Conservation (phyloP, 2,329 filamentous ascomycete species). For the Alternaria tenuissima region DNA sequence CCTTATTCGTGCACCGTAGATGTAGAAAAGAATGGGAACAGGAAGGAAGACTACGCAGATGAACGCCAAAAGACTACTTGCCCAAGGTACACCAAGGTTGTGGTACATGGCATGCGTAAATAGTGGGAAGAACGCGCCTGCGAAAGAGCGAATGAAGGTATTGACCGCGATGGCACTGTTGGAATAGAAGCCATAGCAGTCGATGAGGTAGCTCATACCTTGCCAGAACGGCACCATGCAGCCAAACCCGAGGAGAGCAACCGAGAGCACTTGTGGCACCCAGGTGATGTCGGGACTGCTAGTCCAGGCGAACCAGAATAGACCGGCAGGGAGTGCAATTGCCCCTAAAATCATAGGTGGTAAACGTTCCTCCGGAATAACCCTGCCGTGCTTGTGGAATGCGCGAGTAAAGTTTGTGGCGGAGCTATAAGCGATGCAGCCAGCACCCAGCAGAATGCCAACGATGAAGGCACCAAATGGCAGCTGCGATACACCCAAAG, state of each 20-base stretch:
- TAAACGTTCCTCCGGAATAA: slow-evolving; percentile 67
- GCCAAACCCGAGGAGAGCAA: slow-evolving; percentile 72
- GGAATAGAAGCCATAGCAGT: slow-evolving; percentile 61
- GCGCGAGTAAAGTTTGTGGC: slow-evolving; percentile 45
- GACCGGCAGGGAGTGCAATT: slow-evolving; percentile 63
- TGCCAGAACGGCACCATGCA: slow-evolving; percentile 83
- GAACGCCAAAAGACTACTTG: slow-evolving; percentile 44
- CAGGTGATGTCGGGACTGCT: slow-evolving; percentile 59
- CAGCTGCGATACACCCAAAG: slow-evolving; percentile 64
- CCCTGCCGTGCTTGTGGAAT: slow-evolving; percentile 51
- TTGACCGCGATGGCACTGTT: slow-evolving; percentile 60
- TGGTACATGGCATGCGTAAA: slow-evolving; percentile 59
- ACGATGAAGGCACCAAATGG: slow-evolving; percentile 72
- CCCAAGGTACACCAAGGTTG: slow-evolving; percentile 47
- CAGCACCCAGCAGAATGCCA: slow-evolving; percentile 64
- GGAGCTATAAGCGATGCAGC: slow-evolving; percentile 42
- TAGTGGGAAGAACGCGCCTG: slow-evolving; percentile 61
- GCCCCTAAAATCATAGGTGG: slow-evolving; percentile 72
- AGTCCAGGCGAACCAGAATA: slow-evolving; percentile 71
- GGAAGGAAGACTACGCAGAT: slow-evolving; percentile 44
- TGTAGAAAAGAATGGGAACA: slow-evolving; percentile 48
- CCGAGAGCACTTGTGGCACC: slow-evolving; percentile 65
- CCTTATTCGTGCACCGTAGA: slow-evolving; percentile 46
- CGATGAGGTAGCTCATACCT: slow-evolving; percentile 82
- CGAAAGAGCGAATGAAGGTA: slow-evolving; percentile 59